Evolutionary conservation across 2,329 filamentous ascomycete species (phyloP), one percentile per base, ranked within the genome.

Genomic region (Cladophialophora bantiana): DNA sequence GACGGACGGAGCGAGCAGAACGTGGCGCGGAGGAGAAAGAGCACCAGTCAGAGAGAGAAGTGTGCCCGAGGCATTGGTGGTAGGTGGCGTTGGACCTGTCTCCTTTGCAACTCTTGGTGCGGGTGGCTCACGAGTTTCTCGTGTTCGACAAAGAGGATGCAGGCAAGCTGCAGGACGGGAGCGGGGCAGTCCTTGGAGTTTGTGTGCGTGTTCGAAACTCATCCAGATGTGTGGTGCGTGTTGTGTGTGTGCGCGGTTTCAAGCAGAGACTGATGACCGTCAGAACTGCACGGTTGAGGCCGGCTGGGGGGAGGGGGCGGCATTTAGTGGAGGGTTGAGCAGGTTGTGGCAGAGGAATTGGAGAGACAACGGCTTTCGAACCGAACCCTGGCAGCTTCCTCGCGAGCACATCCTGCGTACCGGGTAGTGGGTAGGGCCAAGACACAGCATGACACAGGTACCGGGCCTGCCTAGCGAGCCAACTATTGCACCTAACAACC

Each of bases 1-100:
- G n/a, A 48, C 42, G n/a, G n/a, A 20, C 42, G n/a, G 42, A 48
- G 20, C 42, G 18, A 26, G 45, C 20, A 50, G 35, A 62, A 62
- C 59, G 59, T 62, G 59, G 59, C 59, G 48, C 50, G 15, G 59
- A 38, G 59, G 18, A 38, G 42, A 7, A 42, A 36, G 32, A 57
- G 32, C 10, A 57, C 31, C 45, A 50, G 45, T 50, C 10, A 15
- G 3, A 31, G 45, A 9, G 18, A 18, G 12, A 18, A 50, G 9
- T 50, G 18, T 50, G 20, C 7, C 9, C 45, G 10, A 13, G 12
- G 26, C 26, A 26, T 2, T 26, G 2, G 26, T 26, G 26, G 26
- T 26, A 26, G 26, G 26, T 26, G 26, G 42, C 9, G 18, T 18
- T 50, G 45, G 45, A 50, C 18, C 45, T 15, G 10, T 9, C 9